Evolutionary conservation across 2,329 filamentous ascomycete genomes (phyloP).

Genomic region (Cercospora sojina): DNA sequence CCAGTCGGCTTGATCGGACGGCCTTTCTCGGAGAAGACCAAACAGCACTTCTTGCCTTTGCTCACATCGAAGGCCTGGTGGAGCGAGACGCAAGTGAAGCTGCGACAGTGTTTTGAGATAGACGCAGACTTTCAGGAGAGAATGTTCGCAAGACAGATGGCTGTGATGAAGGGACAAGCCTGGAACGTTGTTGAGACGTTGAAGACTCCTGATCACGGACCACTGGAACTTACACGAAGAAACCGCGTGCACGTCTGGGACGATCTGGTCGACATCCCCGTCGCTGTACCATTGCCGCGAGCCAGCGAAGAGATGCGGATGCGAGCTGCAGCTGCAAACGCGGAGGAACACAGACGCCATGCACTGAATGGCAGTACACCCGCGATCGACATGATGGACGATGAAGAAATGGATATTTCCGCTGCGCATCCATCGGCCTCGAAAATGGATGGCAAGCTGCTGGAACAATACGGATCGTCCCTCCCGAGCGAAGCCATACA

Average conservation of each 20-base stretch:
- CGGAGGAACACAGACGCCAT: slow-evolving; percentile 14
- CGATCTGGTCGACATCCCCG: slow-evolving; percentile 91
- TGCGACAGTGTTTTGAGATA: slow-evolving; percentile 84
- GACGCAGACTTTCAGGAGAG: slow-evolving; percentile 96
- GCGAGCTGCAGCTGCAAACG: slow-evolving; percentile 43
- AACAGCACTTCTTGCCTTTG: slow-evolving; percentile 92
- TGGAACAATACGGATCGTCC: slow-evolving; percentile 54
- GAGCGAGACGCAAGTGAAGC: slow-evolving; percentile 84
- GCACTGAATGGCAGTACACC: slow-evolving; percentile 26
- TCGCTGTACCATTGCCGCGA: slow-evolving; percentile 83
- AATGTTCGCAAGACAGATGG: slow-evolving; percentile 98
- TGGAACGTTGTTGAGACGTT: slow-evolving; percentile 99
- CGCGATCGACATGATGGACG: slow-evolving; percentile 14
- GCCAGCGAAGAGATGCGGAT: slow-evolving; percentile 82
- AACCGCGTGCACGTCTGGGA: slow-evolving; percentile 97
- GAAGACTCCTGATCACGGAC: slow-evolving; percentile 88
- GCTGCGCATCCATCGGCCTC: slow-evolving; percentile 60
- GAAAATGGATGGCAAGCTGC: slow-evolving; percentile 61
- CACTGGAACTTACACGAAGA: slow-evolving; percentile 84
- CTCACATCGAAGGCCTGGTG: slow-evolving; percentile 96
- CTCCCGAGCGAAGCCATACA: slow-evolving; percentile 38
- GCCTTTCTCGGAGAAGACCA: slow-evolving; percentile 90
- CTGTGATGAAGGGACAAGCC: slow-evolving; percentile 98
- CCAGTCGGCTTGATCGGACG: slow-evolving; percentile 94
- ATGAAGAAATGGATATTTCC: slow-evolving; percentile 83